Conservation (phyloP, 768 basidiomycete species). For the Imleria badia region DNA sequence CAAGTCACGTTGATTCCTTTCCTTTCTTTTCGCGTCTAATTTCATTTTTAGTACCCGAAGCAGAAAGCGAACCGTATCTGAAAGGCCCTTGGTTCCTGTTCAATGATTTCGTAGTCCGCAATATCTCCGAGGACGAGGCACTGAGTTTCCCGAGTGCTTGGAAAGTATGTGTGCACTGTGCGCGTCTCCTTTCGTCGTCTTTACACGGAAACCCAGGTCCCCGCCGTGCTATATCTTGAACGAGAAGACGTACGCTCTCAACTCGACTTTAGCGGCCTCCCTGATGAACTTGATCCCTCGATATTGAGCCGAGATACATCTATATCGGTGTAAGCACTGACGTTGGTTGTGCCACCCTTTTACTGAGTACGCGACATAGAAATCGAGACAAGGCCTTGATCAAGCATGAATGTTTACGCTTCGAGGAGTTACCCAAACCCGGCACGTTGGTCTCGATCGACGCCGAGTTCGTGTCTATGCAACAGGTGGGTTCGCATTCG, state of each 20-base stretch:
- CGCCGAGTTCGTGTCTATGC: constrained; percentile 97
- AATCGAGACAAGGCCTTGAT: constrained; percentile 72
- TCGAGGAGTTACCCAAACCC: constrained; percentile 77
- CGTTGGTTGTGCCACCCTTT: background rate
- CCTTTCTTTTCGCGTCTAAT: background rate
- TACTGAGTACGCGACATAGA: constrained; percentile 37
- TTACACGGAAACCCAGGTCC: constrained; percentile 52
- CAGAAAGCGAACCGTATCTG: constrained; percentile 42
- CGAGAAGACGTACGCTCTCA: constrained; percentile 57
- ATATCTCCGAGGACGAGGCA: constrained; percentile 84
- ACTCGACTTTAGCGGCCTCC: constrained; percentile 66
- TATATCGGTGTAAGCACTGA: constrained; percentile 66
- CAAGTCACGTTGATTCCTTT: constrained; percentile 19
- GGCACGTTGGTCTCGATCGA: constrained; percentile 94
- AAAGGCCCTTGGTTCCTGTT: constrained; percentile 85
- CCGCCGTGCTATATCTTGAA: constrained; percentile 89
- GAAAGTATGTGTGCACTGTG: constrained; percentile 63
- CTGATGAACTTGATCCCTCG: constrained; percentile 63
- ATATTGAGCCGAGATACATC: constrained; percentile 87
- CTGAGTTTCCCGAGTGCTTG: constrained; percentile 84
- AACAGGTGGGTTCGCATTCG: constrained; percentile 56
- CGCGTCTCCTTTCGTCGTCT: background rate
- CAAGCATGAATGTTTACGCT: constrained; percentile 72
- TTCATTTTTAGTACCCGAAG: constrained; percentile 60
- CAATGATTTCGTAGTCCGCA: constrained; percentile 92